Conservation (phyloP, 2,329 filamentous ascomycete genomes). For the Sordariomycetes sp. region DNA sequence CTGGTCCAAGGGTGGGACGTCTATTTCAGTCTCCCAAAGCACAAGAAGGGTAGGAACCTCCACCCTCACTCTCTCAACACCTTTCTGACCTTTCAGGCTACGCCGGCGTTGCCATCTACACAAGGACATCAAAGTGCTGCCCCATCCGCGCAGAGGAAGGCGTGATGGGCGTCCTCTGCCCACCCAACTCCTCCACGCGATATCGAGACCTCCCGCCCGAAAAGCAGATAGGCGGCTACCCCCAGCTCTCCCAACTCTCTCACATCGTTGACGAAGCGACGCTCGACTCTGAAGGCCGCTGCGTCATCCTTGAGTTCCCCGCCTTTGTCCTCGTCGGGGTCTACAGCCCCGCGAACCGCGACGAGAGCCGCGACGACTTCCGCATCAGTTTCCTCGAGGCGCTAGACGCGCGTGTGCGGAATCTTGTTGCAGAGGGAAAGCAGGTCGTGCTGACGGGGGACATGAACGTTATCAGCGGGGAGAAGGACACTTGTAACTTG, state of each 20-base stretch:
- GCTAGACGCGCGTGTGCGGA: conserved; percentile 73
- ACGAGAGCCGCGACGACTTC: conserved; percentile 73
- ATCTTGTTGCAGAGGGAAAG: conserved; percentile 69
- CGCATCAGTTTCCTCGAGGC: conserved; percentile 67
- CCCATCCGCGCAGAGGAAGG: conserved; percentile 90
- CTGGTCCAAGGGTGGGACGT: conserved; percentile 91
- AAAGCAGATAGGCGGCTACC: conserved; percentile 82
- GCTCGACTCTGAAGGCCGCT: conserved; percentile 85
- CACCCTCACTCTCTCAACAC: background rate
- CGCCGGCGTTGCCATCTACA: conserved; percentile 91
- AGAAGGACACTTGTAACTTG: conserved; percentile 65
- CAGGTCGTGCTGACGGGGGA: conserved; percentile 78
- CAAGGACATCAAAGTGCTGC: conserved; percentile 69
- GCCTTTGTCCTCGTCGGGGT: conserved; percentile 89
- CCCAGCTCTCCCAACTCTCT: conserved; percentile 51
- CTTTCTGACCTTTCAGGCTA: conserved; percentile 48
- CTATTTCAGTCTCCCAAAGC: conserved; percentile 81
- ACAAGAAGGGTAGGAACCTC: conserved; percentile 70
- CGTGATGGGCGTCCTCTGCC: conserved; percentile 62
- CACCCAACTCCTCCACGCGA: conserved; percentile 54
- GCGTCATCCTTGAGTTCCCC: conserved; percentile 82
- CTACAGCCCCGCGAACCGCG: conserved; percentile 82
- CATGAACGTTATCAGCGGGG: conserved; percentile 61
- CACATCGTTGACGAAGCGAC: conserved; percentile 51
- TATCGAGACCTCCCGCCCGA: conserved; percentile 64